Percentiles rank a stretch among this genome's conserved stretches.
Evolutionary conservation across 805 yeast species (phyloP).

Genomic region (Candida caryicola): DNA sequence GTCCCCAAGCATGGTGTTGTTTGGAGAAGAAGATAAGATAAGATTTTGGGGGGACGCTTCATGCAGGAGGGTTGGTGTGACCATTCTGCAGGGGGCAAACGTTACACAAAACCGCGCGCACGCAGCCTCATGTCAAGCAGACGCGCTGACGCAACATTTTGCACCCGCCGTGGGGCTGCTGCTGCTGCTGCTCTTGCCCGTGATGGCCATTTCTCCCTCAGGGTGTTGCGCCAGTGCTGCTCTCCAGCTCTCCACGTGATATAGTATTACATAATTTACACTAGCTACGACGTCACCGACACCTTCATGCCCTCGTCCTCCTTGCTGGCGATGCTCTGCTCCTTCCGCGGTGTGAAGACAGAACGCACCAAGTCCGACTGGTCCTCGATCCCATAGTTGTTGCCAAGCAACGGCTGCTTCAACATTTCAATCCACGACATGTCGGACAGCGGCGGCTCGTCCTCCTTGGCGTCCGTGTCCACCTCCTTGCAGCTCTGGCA

Average conservation of each 20-base stretch:
- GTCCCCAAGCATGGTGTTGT: slow-evolving; percentile 9
- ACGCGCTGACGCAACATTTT: too few relatives aligned
- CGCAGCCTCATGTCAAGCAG: too few relatives aligned
- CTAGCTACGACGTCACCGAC: too few relatives aligned
- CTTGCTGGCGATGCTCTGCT: too few relatives aligned
- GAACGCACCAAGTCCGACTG: slow-evolving; percentile 20
- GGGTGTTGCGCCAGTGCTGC: too few relatives aligned
- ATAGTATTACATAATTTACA: too few relatives aligned
- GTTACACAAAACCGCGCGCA: too few relatives aligned
- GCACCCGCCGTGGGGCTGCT: background rate
- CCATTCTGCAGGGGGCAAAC: too few relatives aligned
- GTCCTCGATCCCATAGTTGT: slow-evolving; percentile 29
- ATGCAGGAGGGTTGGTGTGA: background rate
- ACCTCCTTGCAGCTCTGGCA: slow-evolving; percentile 32
- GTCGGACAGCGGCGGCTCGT: slow-evolving; percentile 15
- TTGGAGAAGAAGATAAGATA: background rate
- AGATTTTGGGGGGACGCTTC: background rate
- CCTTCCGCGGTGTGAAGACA: slow-evolving; percentile 7
- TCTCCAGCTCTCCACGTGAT: too few relatives aligned
- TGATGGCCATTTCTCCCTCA: too few relatives aligned
- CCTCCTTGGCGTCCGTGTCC: slow-evolving; percentile 9
- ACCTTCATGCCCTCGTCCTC: too few relatives aligned
- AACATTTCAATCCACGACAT: slow-evolving; percentile 21
- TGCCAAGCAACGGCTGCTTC: slow-evolving; percentile 30
- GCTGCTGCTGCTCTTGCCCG: too few relatives aligned